A percentile compares a stretch with the other conserved stretches of the same genome.
These are phyloP conservation scores for Platanus orientalis DNA, from an alignment of 164 flowering plant genomes.

Conservation along the genomic window DNA sequence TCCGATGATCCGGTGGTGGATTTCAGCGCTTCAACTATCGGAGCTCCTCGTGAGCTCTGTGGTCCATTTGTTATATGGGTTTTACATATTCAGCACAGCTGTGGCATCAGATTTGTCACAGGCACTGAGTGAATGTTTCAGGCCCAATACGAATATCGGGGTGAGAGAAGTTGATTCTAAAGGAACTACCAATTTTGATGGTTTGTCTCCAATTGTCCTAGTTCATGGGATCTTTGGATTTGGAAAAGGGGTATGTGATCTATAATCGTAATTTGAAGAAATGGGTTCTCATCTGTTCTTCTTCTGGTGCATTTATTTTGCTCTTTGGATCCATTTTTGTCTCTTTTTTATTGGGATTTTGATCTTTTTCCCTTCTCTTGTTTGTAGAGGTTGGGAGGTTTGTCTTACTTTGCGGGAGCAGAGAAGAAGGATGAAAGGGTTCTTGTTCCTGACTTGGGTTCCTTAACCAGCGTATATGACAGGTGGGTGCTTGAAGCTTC, in stretches of 20 bases:
- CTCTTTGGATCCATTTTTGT: not conserved
- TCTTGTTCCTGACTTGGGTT: constrained; percentile 96
- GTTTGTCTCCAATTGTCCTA: constrained; percentile 82
- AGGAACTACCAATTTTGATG: constrained; percentile 17
- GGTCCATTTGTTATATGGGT: constrained; percentile 80
- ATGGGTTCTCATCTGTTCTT: constrained; percentile 6
- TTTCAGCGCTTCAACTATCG: constrained; percentile 39
- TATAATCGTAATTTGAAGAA: not conserved
- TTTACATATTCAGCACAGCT: constrained; percentile 89
- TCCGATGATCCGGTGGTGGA: constrained; percentile 51
- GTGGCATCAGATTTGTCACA: constrained; percentile 76
- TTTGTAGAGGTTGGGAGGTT: constrained; percentile 76
- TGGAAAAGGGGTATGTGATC: constrained; percentile 82
- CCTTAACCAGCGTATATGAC: constrained; percentile 88
- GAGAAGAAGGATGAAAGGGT: constrained; percentile 96
- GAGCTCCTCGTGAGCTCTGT: constrained; percentile 76
- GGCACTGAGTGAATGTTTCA: constrained; percentile 44
- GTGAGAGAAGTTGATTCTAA: constrained; percentile 19
- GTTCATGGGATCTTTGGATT: constrained; percentile 99
- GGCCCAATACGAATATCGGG: constrained; percentile 26
- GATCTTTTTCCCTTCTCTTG: constrained; percentile 5
- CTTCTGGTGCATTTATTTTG: not conserved
- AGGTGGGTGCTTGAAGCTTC: constrained; percentile 42
- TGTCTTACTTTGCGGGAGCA: constrained; percentile 94
- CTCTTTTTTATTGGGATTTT: constrained; percentile 2